Evolutionary conservation across 192 early-diverging fungal species (phyloP).

Genomic region (Backusella tuberculispora): DNA sequence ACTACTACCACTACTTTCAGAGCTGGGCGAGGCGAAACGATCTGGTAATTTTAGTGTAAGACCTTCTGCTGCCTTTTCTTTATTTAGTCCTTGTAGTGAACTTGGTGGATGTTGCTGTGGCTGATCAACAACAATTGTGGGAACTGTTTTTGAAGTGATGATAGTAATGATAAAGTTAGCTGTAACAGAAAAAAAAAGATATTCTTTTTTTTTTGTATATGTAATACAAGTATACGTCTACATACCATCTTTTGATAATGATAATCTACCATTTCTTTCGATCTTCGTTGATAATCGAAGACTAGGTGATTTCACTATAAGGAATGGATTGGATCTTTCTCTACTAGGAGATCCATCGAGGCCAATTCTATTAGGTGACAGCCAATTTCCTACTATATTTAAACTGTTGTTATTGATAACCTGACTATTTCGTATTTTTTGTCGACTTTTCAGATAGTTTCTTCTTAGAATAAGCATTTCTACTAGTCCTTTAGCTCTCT

Average conservation of each 20-base stretch:
- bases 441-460: constrained; percentile 14
- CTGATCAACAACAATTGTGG: constrained; percentile 1
- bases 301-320: not conserved
- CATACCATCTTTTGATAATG: not conserved
- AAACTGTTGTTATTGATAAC: not conserved
- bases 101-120: not conserved
- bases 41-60: not conserved
- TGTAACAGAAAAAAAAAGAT: too few species aligned
- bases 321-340: not conserved
- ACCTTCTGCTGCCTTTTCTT: not conserved
- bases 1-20: not conserved
- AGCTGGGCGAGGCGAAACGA: not conserved
- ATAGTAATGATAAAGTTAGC: not conserved
- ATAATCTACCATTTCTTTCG: not conserved
- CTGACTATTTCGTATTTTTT: not conserved
- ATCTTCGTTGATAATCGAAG: not conserved
- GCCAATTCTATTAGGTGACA: not conserved
- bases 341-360: not conserved
- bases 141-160: not conserved
- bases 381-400: not conserved
- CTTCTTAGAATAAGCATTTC: constrained; percentile 23
- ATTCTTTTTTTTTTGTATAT: not conserved
- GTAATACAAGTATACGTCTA: not conserved
- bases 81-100: not conserved
- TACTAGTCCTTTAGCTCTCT: constrained; percentile 16